Base-by-base conservation (phyloP, 1,284 basidiomycete species). In the Ustilago hordei region DNA sequence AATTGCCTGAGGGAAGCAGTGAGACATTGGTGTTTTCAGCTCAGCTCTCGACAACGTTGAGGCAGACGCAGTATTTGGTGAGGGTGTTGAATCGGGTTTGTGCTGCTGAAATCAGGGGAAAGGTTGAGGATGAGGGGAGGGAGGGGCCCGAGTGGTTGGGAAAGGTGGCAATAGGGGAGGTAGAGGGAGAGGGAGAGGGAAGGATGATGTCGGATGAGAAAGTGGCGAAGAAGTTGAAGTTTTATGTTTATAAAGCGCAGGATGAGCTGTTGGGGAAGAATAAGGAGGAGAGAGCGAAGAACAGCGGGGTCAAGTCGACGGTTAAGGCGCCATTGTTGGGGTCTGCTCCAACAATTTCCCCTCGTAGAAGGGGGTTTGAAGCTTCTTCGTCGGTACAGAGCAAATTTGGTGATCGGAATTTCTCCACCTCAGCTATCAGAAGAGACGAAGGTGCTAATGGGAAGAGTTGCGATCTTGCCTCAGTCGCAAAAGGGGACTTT, bases 31-130 rank as follows among this genome's bases (percentile, higher is more conserved):
- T 55, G n/a, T 43, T 36, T 6, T 50, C 58, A 8, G 62, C 66
- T 15, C 55, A 36, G n/a, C 59, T 62, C 2, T 9, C 61, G 3
- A 36, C 59, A n/a, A 35, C 55, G 32, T 43, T 74, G 3, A 64
- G 68, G 23, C 64, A 70, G 64, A 70, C 68, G 47, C 73, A 75
- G 68, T 75, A 68, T 41, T 54, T 75, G 8, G 41, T 75, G 28
- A 45, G 68, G n/a, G 36, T 64, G 11, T 61, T 75, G 48, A 76
- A 76, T 32, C 36, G 55, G 19, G 69, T 55, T 1, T 76, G 74
- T 32, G 64, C 57, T 4, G 69, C 65, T 52, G 74, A 76, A 55
- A 41, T 71, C 17, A 45, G 50, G 43, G 15, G 13, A 11, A 8
- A 5, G 12, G 19, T 47, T 8, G n/a, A 4, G 19, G 43, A 7